These are phyloP conservation scores for Schrenkiella parvula DNA, from an alignment of 345 rosid species.

Conservation along the genomic window DNA sequence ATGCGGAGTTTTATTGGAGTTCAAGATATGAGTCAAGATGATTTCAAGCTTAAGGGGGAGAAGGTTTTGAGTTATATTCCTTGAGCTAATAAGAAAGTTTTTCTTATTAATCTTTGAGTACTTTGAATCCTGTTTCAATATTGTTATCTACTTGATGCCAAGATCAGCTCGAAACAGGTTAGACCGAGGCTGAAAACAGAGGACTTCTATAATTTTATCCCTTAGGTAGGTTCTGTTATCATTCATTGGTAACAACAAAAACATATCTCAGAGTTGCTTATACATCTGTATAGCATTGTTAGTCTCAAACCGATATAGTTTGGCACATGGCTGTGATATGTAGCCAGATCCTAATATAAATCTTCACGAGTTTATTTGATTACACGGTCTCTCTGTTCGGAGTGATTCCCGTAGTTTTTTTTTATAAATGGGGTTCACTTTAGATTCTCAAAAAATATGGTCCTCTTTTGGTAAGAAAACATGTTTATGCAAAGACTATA, in stretches of 20 bases:
- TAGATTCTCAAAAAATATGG: background rate
- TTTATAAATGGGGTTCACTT: background rate
- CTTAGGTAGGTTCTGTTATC: background rate
- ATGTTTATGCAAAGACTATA: background rate
- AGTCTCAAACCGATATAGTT: conserved; percentile 54
- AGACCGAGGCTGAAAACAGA: background rate
- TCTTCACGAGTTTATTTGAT: background rate
- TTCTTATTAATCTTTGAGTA: too few species aligned
- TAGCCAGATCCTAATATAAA: background rate
- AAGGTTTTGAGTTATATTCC: too few species aligned
- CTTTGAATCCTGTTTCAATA: too few species aligned
- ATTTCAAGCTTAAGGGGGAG: too few species aligned
- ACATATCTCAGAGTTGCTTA: conserved; percentile 26
- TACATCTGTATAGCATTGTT: conserved; percentile 49
- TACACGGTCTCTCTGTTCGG: background rate
- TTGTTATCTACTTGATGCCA: conserved; percentile 41
- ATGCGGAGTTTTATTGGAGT: too few species aligned
- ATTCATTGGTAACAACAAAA: background rate
- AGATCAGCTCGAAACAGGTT: conserved; percentile 56
- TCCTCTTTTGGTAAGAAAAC: background rate
- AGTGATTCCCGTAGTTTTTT: background rate
- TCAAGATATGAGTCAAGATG: too few species aligned
- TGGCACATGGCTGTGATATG: conserved; percentile 37
- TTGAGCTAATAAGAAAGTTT: too few species aligned
- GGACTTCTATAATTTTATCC: background rate